phyloP scores from a whole-genome alignment of 306 rosid genomes.

The Cyamopsis tetragonoloba region DNA sequence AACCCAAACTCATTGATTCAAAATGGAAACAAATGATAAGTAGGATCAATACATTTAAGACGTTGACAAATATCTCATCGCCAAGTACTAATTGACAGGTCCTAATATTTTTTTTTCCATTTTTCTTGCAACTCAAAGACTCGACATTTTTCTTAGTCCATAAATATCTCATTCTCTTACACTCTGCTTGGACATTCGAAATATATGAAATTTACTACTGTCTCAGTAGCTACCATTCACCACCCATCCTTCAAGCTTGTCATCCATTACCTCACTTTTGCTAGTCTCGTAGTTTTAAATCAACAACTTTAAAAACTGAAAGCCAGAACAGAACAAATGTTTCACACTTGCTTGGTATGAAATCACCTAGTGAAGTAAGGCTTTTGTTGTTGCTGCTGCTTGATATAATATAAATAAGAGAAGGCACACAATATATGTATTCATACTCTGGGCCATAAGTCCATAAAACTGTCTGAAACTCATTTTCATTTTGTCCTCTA shows the following conservation, averaged over 20 bases:
- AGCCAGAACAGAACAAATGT: slow-evolving; percentile 19
- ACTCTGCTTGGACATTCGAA: slow-evolving; percentile 6
- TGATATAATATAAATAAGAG: slow-evolving; percentile 10
- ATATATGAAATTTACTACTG: slow-evolving; percentile 8
- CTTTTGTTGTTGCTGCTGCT: too few species aligned
- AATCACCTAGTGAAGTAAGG: too few species aligned
- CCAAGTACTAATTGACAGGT: background rate
- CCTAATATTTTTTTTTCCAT: background rate
- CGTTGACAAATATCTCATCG: background rate
- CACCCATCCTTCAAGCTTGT: slow-evolving; percentile 15
- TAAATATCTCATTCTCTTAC: background rate
- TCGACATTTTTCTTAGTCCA: background rate
- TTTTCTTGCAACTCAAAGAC: background rate
- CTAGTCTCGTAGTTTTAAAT: slow-evolving; percentile 14
- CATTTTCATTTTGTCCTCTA: background rate
- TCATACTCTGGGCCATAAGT: background rate
- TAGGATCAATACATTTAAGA: background rate
- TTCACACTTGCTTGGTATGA: background rate
- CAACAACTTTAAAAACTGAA: background rate
- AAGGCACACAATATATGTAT: background rate
- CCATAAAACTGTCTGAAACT: slow-evolving; percentile 1
- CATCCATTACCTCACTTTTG: background rate
- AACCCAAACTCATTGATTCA: slow-evolving; percentile 11
- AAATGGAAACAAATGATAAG: background rate
- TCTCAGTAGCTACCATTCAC: slow-evolving; percentile 4